Evolutionary conservation across 257 asterid species (phyloP), one percentile per base, ranked within the genome.

Genomic region (Nemophila menziesii): DNA sequence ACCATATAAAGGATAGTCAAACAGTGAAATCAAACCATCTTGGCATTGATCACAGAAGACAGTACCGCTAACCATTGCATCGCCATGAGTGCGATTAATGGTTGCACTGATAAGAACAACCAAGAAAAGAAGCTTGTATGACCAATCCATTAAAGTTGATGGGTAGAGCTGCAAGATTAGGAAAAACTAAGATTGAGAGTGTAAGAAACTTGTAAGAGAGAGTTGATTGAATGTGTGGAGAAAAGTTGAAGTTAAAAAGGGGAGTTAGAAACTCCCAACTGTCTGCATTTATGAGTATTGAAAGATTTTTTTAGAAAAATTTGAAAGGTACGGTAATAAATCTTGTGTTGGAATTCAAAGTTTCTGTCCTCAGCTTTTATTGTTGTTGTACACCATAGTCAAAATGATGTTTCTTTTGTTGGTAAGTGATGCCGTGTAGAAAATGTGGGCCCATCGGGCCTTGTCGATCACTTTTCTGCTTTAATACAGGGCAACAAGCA

Each of bases 41-140:
- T 63, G 78, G 80, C 98, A 89, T 66, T 89, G 95, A 62, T 89
- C 98, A 39, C 98, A 89, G 53, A 84, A 84, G 34, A 89, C 98
- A 0, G 85, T 78, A 13, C 98, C 98, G 5, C 86, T 52, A 26
- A 89, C 78, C 74, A 66, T 40, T 3, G 84, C 58, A 56, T 54
- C 60, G 29, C 95, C 94, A 36, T 36, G 41, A 48, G 67, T 65
- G 27, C 78, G 75, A 57, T 50, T 16, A 66, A 70, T 64, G 72
- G 71, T 59, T 9, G 67, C 77, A 40, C 60, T 52, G 34, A 78
- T n/a, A 11, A 84, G 55, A 46, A 81, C 60, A 40, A 64, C 82
- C 44, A 76, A 37, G 34, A 80, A 57, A 48, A 56, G 52, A 45
- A 70, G 44, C 58, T 44, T 51, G 27, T 17, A 48, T 5, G 65